These are phyloP conservation scores for Schizonepeta tenuifolia DNA, from an alignment of 257 asterid genomes.

Conservation along the genomic window DNA sequence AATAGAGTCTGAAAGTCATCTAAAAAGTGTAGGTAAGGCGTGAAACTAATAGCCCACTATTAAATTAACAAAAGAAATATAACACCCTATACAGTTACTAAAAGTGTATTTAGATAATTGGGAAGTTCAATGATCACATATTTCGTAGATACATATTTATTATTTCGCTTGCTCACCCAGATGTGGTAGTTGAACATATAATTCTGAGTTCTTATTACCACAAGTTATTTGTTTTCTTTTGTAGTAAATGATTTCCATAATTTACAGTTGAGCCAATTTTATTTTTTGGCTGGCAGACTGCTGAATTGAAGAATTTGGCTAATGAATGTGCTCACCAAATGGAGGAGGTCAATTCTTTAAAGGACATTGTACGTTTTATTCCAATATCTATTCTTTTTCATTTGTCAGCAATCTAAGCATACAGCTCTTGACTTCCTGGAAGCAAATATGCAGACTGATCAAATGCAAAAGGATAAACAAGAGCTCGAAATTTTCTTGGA, in stretches of 20 bases:
- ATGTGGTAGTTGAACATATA: conserved; percentile 2
- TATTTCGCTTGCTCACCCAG: conserved; percentile 11
- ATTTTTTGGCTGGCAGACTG: conserved; percentile 56
- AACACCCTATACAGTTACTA: background rate
- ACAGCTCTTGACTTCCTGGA: conserved; percentile 31
- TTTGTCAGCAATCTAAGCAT: conserved; percentile 26
- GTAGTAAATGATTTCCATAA: conserved; percentile 14
- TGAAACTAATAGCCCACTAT: background rate
- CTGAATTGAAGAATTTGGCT: conserved; percentile 64
- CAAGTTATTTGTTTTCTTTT: conserved; percentile 9
- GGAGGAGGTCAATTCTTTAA: conserved; percentile 70
- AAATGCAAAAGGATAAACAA: conserved; percentile 77
- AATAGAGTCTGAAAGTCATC: conserved; percentile 19
- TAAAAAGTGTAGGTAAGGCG: background rate
- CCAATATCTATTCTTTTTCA: conserved; percentile 16
- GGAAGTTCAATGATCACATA: background rate
- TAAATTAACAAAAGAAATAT: conserved; percentile 15
- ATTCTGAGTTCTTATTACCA: background rate
- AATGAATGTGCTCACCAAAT: conserved; percentile 58
- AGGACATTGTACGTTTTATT: conserved; percentile 60
- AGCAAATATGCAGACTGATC: conserved; percentile 68
- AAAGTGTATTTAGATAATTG: background rate
- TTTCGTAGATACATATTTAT: background rate
- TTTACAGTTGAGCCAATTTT: conserved; percentile 30
- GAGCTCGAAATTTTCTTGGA: conserved; percentile 83